Percentiles rank a stretch among this genome's conserved stretches.
phyloP scores from a whole-genome alignment of 495 filamentous ascomycete species.

The Lepraria neglecta region DNA sequence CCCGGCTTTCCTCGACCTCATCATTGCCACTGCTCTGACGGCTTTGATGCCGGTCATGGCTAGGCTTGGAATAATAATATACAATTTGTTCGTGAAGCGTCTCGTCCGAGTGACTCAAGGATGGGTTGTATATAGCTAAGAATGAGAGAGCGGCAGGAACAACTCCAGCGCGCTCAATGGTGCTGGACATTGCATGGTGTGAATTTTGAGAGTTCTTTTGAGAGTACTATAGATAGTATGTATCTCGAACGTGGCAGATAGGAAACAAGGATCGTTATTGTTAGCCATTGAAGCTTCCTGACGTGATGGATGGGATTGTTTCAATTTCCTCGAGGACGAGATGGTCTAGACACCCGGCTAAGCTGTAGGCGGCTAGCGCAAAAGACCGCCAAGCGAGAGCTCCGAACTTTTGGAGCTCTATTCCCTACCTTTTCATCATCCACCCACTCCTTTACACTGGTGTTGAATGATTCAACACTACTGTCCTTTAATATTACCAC shows the following conservation, averaged over 20 bases:
- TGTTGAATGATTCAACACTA: neutral
- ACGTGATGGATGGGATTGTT: conserved; percentile 7
- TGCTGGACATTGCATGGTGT: conserved; percentile 30
- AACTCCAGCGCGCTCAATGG: conserved; percentile 19
- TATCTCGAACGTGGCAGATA: neutral
- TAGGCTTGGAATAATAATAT: conserved; percentile 67
- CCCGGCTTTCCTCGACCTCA: conserved; percentile 41
- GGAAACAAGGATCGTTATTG: neutral
- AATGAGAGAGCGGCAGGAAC: conserved; percentile 81
- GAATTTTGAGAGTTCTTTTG: neutral
- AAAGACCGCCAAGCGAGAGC: neutral
- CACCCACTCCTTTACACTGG: neutral
- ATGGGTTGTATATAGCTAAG: conserved; percentile 90
- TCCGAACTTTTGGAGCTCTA: neutral
- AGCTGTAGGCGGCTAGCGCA: neutral
- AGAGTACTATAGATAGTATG: neutral
- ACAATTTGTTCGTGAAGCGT: conserved; percentile 85
- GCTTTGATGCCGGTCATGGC: conserved; percentile 25
- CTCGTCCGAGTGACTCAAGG: conserved; percentile 79
- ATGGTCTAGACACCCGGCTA: neutral
- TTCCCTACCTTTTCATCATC: neutral
- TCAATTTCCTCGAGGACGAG: conserved; percentile 1
- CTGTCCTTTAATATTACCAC: neutral
- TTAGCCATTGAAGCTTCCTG: conserved; percentile 8
- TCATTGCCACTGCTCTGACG: conserved; percentile 33